Base-by-base conservation (phyloP, 1,284 basidiomycete genomes). In the Apiotrichum veenhuisii region DNA sequence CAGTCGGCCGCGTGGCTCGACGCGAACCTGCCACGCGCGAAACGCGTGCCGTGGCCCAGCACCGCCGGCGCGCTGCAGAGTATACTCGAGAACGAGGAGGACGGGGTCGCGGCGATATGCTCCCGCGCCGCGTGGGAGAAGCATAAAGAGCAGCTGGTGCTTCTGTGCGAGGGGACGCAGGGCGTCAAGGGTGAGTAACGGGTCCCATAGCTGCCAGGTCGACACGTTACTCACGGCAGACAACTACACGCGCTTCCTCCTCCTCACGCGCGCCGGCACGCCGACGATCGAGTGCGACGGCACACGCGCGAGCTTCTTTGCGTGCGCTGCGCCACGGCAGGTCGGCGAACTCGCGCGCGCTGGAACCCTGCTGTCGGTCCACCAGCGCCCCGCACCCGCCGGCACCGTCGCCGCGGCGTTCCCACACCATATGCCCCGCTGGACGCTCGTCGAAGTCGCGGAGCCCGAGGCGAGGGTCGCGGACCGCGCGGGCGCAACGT, bases 161-260 rank as follows among this genome's bases (percentile, higher is more conserved):
- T 76, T 3, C 52, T 73, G 14, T 57, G 58, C 17, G 69, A 70
- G 37, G 73, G 74, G 0, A 73, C 74, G 4, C 76, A 78, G 57
- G 69, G 64, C 14, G 66, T 70, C 8, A 52, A 63, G 15, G 60
- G 75, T 75, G 58, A 64, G 75, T 69, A 10, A 9, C 1, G 5
- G 11, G 18, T 33, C n/a, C n/a, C n/a, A n/a, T n/a, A n/a, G n/a
- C n/a, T n/a, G 12, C 11, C 34, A 9, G 20, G 12, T 8, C 27
- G 11, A 18, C 8, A 11, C n/a, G 5, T 15, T n/a, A 25, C 52
- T 59, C 42, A 59, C 37, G 9, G 2, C n/a, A 77, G 77, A 69
- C 52, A 78, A 78, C 56, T 73, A 60, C 48, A 78, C 77, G 4
- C 71, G 75, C 20, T 78, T 78, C 63, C 38, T 78, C 27, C 64